Evolutionary conservation across 2,329 filamentous ascomycete species (phyloP), one percentile per base, ranked within the genome.

Genomic region (Penicillium sp.): DNA sequence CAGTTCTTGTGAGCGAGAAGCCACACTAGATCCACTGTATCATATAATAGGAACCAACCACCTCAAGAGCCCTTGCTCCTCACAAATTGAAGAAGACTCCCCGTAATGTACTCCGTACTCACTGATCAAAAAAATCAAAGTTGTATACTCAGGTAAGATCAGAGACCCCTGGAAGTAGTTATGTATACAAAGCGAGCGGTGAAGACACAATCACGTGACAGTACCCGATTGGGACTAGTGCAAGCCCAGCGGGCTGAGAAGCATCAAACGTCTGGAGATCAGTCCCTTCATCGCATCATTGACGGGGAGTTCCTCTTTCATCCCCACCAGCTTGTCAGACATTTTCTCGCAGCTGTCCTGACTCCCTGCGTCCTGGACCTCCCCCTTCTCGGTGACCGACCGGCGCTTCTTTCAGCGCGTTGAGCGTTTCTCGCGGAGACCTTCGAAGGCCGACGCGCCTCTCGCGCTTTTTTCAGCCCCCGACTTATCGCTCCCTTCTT

Each of bases 1-100:
- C 71, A 74, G 44, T 77, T 75, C 55, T 46, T 76, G 52, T 69
- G 50, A 64, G 47, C 14, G 29, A 27, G 27, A 40, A 31, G 13
- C 13, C 38, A 21, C 38, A 40, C 4, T 7, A 22, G 10, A 40
- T 10, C 38, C 48, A 24, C n/a, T 54, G 43, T 45, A 24, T 27
- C 24, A 45, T 42, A 9, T 44, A 50, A 32, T 34, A 41, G 43
- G 40, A 32, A 53, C 14, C 18, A 31, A 40, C 5, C 18, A 6
- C 18, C 38, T 16, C 10, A n/a, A 13, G n/a, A 7, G 3, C 34
- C n/a, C 13, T 13, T 36, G 14, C 6, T 7, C 13, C 6, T n/a
- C n/a, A 13, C 13, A 14, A 7, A n/a, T 7, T n/a, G 34, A 36
- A 16, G 13, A 14, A 5, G 6, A 36, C 11, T 40, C 48, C 54